Base-by-base conservation (phyloP, 164 flowering plant species). In the Santalum album region DNA sequence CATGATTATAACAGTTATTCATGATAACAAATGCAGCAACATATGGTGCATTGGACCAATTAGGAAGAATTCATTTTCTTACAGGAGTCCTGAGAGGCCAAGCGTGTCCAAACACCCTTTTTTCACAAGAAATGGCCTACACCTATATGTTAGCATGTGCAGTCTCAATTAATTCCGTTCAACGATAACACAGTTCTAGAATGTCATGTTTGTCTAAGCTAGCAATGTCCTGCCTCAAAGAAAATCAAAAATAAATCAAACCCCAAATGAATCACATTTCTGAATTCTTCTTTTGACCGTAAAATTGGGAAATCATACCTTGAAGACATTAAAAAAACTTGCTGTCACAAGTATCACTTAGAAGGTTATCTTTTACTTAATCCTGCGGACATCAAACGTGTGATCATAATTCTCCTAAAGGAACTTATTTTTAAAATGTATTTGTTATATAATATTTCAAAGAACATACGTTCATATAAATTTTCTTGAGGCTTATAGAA, bases 21-120 rank as follows among this genome's bases (percentile, higher is more conserved):
- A n/a, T n/a, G n/a, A n/a, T n/a, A n/a, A n/a, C n/a, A n/a, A n/a
- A n/a, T n/a, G 51, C 53, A 46, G 19, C 25, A 47, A 72, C 94
- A 77, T 79, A 92, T 96, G 19, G 81, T 79, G 81, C 98, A 92
- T 12, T 87, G 89, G 61, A 88, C 97, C 97, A 94, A 24, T 84
- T 79, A 32, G 90, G 97, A 65, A 90, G 95, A 53, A 62, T 26
- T 51, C 96, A 97, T 22, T 67, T 81, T 72, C 77, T 72, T 26
- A 94, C 95, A 6, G 90, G 84, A 66, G 90, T 86, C 70, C 88
- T 66, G 43, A 76, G 53, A 55, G 97, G 97, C 96, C 99, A 94
- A 3, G 97, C 88, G 47, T 92, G 96, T 14, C 99, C 97, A 68
- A 87, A 87, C 78, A 90, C 83, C 65, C 99, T 82, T 60, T 74